Evolutionary conservation across 2,329 filamentous ascomycete species (phyloP), one percentile per base, ranked within the genome.

Genomic region (Thelonectria discophora): DNA sequence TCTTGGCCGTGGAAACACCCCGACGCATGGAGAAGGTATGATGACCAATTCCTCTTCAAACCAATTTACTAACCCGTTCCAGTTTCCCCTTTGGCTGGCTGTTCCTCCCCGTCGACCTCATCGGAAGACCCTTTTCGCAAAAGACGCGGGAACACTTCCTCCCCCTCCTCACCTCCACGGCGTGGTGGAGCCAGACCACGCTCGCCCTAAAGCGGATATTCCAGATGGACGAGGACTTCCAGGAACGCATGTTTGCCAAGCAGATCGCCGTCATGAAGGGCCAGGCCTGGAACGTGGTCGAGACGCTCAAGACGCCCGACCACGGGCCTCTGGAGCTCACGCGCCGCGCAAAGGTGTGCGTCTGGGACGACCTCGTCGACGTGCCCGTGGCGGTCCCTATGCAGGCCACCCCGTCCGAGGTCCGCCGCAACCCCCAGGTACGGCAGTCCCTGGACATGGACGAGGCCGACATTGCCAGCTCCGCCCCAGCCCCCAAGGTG

Each of bases 1-100:
- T 98, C 95, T 2, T 99, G 95, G 93, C 95, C 95, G 2, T 99
- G 94, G 95, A 98, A 98, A 77, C 94, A 98, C 72, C 94, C 94
- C 0, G 94, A 99, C 81, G 95, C 94, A 32, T 90, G 88, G 84
- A 80, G 86, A 74, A 89, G 83, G 83, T 82, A 72, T 65, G 73
- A n/a, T n/a, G n/a, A n/a, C n/a, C n/a, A n/a, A n/a, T n/a, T n/a
- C n/a, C n/a, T n/a, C n/a, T n/a, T n/a, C n/a, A n/a, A n/a, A n/a
- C n/a, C n/a, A n/a, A n/a, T n/a, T n/a, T n/a, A n/a, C 74, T 78
- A 50, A 77, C 66, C 9, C 13, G 20, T 17, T n/a, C n/a, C 56
- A 95, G 93, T 79, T 99, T 97, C 76, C 95, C 95, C 0, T 99
- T 99, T 74, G 95, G 95, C 39, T 99, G 95, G 95, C 88, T 99